A percentile compares a stretch with the other conserved stretches of the same genome.
Conservation (phyloP, 2,329 filamentous ascomycete species). For the Ophiostoma sp. region DNA sequence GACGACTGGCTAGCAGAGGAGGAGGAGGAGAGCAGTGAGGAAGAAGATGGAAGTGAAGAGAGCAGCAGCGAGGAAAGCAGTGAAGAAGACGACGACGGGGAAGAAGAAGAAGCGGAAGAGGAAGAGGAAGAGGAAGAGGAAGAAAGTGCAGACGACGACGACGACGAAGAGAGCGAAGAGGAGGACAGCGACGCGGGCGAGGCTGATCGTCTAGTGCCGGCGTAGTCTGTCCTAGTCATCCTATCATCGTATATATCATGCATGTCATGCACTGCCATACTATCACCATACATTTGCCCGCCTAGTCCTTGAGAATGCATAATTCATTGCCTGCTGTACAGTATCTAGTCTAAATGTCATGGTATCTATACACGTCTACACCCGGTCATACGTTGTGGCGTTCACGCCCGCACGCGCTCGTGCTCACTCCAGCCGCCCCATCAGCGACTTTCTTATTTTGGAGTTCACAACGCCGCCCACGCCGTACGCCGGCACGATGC, state of each 20-base stretch:
- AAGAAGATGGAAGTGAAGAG: slow-evolving; percentile 18
- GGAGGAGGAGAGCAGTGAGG: slow-evolving; percentile 39
- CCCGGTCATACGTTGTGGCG: background rate
- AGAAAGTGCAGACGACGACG: slow-evolving; percentile 36
- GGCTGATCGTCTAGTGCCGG: slow-evolving; percentile 7
- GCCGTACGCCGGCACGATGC: slow-evolving; percentile 85
- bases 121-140: slow-evolving; percentile 42
- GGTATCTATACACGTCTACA: slow-evolving; percentile 5
- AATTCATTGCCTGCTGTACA: slow-evolving; percentile 4
- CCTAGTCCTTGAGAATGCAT: background rate
- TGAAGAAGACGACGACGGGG: slow-evolving; percentile 45
- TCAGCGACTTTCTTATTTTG: slow-evolving; percentile 61
- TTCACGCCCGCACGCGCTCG: background rate
- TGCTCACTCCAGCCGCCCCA: slow-evolving; percentile 50
- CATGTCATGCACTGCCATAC: too few species aligned
- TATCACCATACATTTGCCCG: too few species aligned
- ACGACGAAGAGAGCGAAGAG: slow-evolving; percentile 14
- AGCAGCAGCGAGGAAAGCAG: slow-evolving; percentile 40
- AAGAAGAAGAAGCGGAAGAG: slow-evolving; percentile 43
- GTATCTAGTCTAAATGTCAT: slow-evolving; percentile 8
- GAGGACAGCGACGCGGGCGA: slow-evolving; percentile 15
- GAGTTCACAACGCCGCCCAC: slow-evolving; percentile 81
- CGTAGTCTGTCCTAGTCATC: background rate
- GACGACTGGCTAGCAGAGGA: slow-evolving; percentile 88
- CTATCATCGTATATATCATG: too few species aligned